Percentiles rank a stretch among this genome's conserved stretches.
Conservation (phyloP, 1,284 basidiomycete genomes). For the Cryptococcus maquisensis region DNA sequence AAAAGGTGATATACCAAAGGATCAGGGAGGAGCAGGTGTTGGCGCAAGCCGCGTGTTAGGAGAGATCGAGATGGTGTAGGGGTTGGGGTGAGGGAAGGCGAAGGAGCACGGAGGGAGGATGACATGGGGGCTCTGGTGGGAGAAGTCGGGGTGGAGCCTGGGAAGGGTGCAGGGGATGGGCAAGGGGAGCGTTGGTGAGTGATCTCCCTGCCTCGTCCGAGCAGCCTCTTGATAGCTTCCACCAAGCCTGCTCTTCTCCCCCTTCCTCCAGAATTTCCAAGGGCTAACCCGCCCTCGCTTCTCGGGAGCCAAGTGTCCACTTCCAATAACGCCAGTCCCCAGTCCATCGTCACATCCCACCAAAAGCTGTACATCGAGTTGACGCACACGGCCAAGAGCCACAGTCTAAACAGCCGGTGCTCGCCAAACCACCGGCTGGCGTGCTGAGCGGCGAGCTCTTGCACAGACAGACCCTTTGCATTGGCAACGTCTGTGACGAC, state of each 20-base stretch:
- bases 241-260: neutral
- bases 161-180: slow-evolving; percentile 24
- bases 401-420: slow-evolving; percentile 72
- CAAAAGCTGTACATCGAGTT: slow-evolving; percentile 96
- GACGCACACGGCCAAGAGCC: slow-evolving; percentile 77
- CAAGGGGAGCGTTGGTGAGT: slow-evolving; percentile 44
- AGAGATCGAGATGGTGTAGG: slow-evolving; percentile 41
- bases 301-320: slow-evolving; percentile 44
- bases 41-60: slow-evolving; percentile 65
- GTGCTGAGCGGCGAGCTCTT: slow-evolving; percentile 45
- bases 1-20: slow-evolving; percentile 75
- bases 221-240: slow-evolving; percentile 9
- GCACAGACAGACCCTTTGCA: slow-evolving; percentile 51
- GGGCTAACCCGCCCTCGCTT: slow-evolving; percentile 5
- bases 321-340: slow-evolving; percentile 80
- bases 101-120: slow-evolving; percentile 6
- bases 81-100: neutral
- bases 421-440: slow-evolving; percentile 65
- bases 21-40: slow-evolving; percentile 68
- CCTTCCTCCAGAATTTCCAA: slow-evolving; percentile 6
- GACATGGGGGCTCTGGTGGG: neutral
- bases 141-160: neutral
- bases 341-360: slow-evolving; percentile 99
- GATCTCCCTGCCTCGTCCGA: slow-evolving; percentile 2
- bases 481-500: slow-evolving; percentile 59